Evolutionary conservation across 306 rosid species (phyloP).

Genomic region (Begonia fuchsioides): DNA sequence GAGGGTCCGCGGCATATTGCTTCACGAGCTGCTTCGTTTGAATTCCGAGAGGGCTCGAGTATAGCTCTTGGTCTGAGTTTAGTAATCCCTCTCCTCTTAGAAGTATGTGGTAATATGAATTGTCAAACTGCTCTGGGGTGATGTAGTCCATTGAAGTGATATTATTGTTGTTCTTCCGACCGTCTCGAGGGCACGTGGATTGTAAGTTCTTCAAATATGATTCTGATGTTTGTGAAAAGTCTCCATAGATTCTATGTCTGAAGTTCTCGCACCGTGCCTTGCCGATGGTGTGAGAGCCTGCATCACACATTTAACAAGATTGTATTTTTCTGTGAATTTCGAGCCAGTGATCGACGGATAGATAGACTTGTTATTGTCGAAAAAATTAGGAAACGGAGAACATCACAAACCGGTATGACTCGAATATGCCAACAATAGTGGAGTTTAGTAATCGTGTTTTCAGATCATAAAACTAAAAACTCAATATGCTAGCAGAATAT

Average conservation of each 20-base stretch:
- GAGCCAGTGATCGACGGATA: no score
- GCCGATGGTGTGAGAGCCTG: constrained; percentile 97
- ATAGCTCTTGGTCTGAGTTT: constrained; percentile 67
- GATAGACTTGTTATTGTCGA: no score
- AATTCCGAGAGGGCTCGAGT: constrained; percentile 50
- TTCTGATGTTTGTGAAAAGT: constrained; percentile 28
- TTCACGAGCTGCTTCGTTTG: constrained; percentile 53
- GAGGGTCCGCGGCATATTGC: constrained; percentile 49
- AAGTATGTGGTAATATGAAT: constrained; percentile 58
- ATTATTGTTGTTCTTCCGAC: constrained; percentile 32
- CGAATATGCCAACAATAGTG: no score
- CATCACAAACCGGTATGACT: not conserved
- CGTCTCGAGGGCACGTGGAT: constrained; percentile 43
- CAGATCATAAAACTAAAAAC: no score
- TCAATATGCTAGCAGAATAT: no score
- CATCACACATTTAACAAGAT: not conserved
- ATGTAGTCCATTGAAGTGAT: constrained; percentile 57
- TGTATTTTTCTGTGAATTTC: not conserved
- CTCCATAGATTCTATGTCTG: constrained; percentile 51
- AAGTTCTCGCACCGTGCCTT: constrained; percentile 54
- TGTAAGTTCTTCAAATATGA: constrained; percentile 27
- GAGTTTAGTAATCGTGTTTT: no score
- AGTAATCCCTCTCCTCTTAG: constrained; percentile 60
- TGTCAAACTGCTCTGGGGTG: constrained; percentile 77
- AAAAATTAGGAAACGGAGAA: no score